Evolutionary conservation across 2,329 filamentous ascomycete species (phyloP).

Genomic region (Colletotrichum lupini): DNA sequence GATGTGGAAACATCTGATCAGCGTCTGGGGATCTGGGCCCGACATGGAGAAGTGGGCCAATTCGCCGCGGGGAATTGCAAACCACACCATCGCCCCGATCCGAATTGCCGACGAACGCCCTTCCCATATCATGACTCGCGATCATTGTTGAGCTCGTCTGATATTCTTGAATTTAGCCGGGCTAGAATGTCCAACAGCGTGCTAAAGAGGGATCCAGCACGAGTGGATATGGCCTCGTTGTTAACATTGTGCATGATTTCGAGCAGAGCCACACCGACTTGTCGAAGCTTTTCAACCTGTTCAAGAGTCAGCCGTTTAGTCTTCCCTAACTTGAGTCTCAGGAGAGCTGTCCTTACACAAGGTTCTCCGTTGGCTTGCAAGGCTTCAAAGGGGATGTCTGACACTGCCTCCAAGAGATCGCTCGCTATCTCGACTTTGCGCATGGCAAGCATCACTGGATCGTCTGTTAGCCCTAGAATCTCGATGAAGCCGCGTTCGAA

Average conservation of each 20-base stretch:
- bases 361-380: slow-evolving; percentile 53
- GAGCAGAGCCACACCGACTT: slow-evolving; percentile 50
- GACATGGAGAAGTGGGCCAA: neutral
- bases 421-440: slow-evolving; percentile 55
- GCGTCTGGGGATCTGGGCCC: too few relatives aligned
- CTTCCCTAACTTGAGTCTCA: neutral
- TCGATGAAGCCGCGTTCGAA: neutral
- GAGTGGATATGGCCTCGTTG: slow-evolving; percentile 47
- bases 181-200: slow-evolving; percentile 54
- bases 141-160: slow-evolving; percentile 47
- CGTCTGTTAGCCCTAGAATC: slow-evolving; percentile 5
- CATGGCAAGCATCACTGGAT: slow-evolving; percentile 15
- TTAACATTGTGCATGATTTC: slow-evolving; percentile 52
- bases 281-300: slow-evolving; percentile 53
- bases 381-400: slow-evolving; percentile 54
- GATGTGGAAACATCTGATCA: too few relatives aligned
- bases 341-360: slow-evolving; percentile 41
- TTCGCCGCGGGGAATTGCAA: slow-evolving; percentile 8
- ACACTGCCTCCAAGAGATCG: slow-evolving; percentile 53
- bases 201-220: slow-evolving; percentile 51
- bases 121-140: neutral
- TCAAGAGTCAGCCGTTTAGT: neutral
- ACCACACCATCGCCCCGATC: neutral
- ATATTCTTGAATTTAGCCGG: slow-evolving; percentile 54
- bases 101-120: neutral